Evolutionary conservation across 2,329 filamentous ascomycete species (phyloP).

Genomic region (Verticillium tricorpus): DNA sequence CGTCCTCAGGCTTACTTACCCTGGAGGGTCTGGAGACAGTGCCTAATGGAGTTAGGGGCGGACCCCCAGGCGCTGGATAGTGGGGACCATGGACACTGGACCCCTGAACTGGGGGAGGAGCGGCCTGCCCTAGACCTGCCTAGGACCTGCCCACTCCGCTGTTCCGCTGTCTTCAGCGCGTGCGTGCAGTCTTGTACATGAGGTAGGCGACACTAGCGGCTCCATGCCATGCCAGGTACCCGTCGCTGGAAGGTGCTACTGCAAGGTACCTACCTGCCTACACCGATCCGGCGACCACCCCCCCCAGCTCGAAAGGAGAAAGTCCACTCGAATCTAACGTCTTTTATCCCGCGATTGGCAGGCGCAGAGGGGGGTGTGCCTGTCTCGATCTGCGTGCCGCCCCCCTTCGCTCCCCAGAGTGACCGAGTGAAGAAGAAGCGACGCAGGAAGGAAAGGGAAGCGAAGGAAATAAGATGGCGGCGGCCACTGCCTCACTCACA

Average conservation of each 20-base stretch:
- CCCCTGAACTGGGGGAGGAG: conserved; percentile 2
- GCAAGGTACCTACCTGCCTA: neutral
- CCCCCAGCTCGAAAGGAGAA: neutral
- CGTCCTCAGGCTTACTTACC: too few species aligned
- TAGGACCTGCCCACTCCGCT: neutral
- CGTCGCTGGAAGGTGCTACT: neutral
- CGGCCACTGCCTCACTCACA: neutral
- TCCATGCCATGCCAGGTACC: conserved; percentile 1
- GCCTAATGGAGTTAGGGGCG: neutral
- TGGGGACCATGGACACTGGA: too few species aligned
- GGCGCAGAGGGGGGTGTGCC: neutral
- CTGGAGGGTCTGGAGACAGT: neutral
- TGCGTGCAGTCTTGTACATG: too few species aligned
- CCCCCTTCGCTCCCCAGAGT: neutral
- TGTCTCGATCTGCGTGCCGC: neutral
- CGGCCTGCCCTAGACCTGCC: neutral
- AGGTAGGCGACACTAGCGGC: neutral
- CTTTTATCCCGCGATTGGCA: neutral
- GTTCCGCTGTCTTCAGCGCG: conserved; percentile 1
- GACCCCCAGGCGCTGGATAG: neutral
- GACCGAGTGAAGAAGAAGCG: neutral
- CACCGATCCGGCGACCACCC: neutral
- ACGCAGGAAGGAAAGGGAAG: neutral
- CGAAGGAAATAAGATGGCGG: neutral
- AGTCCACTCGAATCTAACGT: neutral